A percentile compares a stretch with the other conserved stretches of the same genome.
These are phyloP conservation scores for Aspergillus transmontanensis DNA, from an alignment of 2,329 filamentous ascomycete genomes.

Conservation along the genomic window DNA sequence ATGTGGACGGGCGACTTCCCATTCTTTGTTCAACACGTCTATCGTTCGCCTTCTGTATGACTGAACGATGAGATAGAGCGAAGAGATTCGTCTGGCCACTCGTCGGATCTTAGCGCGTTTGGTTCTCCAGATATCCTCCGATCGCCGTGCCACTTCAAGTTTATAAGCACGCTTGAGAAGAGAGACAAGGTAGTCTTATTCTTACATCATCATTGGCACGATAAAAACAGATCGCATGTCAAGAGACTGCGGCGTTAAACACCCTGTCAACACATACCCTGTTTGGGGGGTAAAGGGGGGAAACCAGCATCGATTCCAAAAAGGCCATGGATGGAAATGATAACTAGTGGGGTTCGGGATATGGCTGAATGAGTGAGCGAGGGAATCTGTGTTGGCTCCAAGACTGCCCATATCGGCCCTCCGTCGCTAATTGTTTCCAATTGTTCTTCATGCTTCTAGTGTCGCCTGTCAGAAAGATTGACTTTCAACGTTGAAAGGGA, in stretches of 20 bases:
- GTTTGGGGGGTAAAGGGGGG: too few relatives aligned
- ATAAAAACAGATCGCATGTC: background rate
- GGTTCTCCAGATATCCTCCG: background rate
- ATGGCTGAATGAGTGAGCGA: background rate
- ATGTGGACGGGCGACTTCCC: background rate
- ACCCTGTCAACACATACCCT: background rate
- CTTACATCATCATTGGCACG: background rate
- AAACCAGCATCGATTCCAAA: background rate
- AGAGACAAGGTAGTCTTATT: background rate
- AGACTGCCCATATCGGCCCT: background rate
- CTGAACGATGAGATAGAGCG: background rate
- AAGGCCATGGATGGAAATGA: background rate
- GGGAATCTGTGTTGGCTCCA: background rate
- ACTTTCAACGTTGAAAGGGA: conserved; percentile 5
- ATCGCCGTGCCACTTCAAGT: too few relatives aligned
- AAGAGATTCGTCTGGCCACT: background rate
- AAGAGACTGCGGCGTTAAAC: background rate
- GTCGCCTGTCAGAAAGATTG: conserved; percentile 10
- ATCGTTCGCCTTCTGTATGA: background rate
- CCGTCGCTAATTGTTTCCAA: background rate
- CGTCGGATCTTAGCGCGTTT: background rate
- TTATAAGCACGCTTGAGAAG: background rate
- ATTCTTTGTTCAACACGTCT: background rate
- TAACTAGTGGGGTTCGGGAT: background rate
- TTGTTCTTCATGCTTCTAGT: conserved; percentile 4